Base-by-base conservation (phyloP, 176 grass and related monocot genomes). In the Eremochloa ophiuroides region DNA sequence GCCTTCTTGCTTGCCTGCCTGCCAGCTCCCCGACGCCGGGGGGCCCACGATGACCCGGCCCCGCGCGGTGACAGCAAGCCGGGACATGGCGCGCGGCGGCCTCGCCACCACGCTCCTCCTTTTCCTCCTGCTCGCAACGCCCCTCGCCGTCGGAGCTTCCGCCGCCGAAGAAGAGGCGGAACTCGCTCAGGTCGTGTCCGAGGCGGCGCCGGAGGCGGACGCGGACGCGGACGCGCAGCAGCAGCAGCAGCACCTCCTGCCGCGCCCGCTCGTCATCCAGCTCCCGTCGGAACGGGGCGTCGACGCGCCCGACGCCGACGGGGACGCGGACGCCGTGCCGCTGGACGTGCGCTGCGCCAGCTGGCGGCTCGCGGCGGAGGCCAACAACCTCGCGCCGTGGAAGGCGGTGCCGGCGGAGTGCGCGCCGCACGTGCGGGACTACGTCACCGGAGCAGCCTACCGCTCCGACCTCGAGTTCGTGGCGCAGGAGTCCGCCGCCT, bases 301-400 rank as follows among this genome's bases (percentile, higher is more conserved):
- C 11, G 47, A 1, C 22, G 29, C 3, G 44, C 42, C 2, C 42
- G 42, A 14, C 10, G 2, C 41, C 10, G 41, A 12, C 41, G 14
- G 14, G 0, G 51, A 0, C 25, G 28, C 1, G 0, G 76, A 7
- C 27, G 77, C 10, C 9, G 13, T 41, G 46, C 62, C 85, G 7
- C 2, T 2, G 58, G 83, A 82, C 26, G 38, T 87, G 67, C 29
- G 85, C 27, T 97, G 91, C 75, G 75, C 85, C 51, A 94, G 87
- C 79, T 97, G 91, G 91, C 37, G 91, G 11, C 26, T 77, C 7
- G 87, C 89, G 25, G 94, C 37, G 74, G 94, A 97, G 89, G 90
- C 89, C 35, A 94, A 90, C 80, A 94, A 94, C 84, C 81, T 91
- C 6, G 58, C 71, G 26, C 83, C 85, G 22, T 89, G 89, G 87